Base-by-base conservation (phyloP, 768 basidiomycete species). In the Termitomyces sp. region DNA sequence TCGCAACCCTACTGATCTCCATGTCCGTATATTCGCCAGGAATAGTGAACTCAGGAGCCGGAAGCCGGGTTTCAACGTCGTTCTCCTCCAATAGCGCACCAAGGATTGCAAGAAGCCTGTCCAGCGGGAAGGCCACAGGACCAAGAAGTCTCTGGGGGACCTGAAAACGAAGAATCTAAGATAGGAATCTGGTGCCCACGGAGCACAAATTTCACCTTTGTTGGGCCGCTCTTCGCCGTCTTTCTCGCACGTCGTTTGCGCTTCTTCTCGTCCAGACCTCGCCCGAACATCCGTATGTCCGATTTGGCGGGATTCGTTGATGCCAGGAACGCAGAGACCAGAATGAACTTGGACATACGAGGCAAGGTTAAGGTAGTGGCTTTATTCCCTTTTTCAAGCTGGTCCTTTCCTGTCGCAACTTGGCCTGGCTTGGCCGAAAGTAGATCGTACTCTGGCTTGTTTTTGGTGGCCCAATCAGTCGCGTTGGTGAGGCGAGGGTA, bases 251-350 rank as follows among this genome's bases (percentile, higher is more conserved):
- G 75, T 62, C 83, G 79, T 70, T 80, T 81, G 62, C 78, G 77
- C 66, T 80, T 82, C 59, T 82, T 83, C 68, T 89, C 89, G 55
- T 88, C 86, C 30, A 82, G 59, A 1, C 85, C 88, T 14, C 93
- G 70, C 4, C 89, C 88, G 71, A 97, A 93, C 82, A 96, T 87
- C 40, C 90, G 77, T 62, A 92, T 38, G 71, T 95, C 94, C 9
- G 85, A 86, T 66, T 85, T 88, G 0, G 86, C 71, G 2, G 94
- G 93, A 66, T 96, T 97, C 44, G 87, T 89, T 44, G 91, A 92
- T 5, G 93, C 91, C 43, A 94, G 72, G 67, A 87, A 96, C 23
- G 57, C 54, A 51, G 63, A 57, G 6, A 64, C 60, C 32, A 64
- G 40, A 6, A 64, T 64, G 33, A 61, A 64, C 23, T 53, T 56